Percentiles rank a stretch among this genome's conserved stretches.
These are phyloP conservation scores for Chlamydomonas sp. DNA, from an alignment of 139 green algal species.

Conservation along the genomic window DNA sequence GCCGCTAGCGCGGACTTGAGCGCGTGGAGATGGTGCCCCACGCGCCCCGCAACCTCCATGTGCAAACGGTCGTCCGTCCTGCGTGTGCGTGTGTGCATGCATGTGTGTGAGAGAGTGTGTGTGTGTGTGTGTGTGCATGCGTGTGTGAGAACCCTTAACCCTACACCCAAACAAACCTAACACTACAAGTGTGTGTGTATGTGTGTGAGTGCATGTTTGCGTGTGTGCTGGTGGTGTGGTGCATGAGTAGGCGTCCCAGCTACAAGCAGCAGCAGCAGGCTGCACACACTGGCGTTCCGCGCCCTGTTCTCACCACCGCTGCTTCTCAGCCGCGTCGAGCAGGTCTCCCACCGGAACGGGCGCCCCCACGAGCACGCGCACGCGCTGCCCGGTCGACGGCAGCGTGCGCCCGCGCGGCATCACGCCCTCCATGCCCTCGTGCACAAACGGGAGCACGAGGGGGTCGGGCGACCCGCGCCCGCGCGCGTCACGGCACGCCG, in stretches of 20 bases:
- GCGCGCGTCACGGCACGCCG: constrained; percentile 35
- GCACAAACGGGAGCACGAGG: constrained; percentile 80
- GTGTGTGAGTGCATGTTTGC: too few species aligned
- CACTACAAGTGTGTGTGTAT: too few species aligned
- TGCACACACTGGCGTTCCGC: too few species aligned
- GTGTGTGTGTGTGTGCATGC: not conserved
- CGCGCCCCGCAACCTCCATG: too few species aligned
- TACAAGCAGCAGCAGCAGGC: too few species aligned
- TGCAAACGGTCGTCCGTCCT: too few species aligned
- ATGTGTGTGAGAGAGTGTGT: not conserved
- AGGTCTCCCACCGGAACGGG: constrained; percentile 61
- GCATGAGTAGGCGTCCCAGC: too few species aligned
- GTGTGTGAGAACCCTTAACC: too few species aligned
- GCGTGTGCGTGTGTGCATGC: not conserved
- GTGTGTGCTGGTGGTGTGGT: too few species aligned
- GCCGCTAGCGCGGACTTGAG: too few species aligned
- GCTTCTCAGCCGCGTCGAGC: constrained; percentile 17
- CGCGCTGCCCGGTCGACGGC: constrained; percentile 44
- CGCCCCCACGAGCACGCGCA: constrained; percentile 63
- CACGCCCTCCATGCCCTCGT: constrained; percentile 75
- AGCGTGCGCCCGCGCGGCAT: constrained; percentile 58
- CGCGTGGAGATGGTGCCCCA: too few species aligned
- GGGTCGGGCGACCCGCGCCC: constrained; percentile 30
- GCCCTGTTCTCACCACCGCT: constrained; percentile 50
- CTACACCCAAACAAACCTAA: too few species aligned